Evolutionary conservation across 208 protist genomes (phyloP), one percentile per base, ranked within the genome.

Genomic region (Acanthamoeba healyi): DNA sequence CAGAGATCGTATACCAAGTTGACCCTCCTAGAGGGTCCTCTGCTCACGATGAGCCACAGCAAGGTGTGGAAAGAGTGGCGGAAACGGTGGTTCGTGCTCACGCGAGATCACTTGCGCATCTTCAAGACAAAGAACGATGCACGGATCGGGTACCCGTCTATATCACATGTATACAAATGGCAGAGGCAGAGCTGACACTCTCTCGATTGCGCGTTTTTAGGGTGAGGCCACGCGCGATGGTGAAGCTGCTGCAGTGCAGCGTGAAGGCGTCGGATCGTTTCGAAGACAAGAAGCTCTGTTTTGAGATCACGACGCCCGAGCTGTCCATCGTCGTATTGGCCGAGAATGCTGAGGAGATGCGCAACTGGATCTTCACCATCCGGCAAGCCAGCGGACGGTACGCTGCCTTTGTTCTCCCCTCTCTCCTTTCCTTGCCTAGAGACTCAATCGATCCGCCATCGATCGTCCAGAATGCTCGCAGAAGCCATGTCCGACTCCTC

Each of bases 41-140:
- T 84, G 26, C 42, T 84, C 15, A 84, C 74, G 42, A 84, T 84
- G 74, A 84, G 74, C 44, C 74, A 84, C 74, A 58, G 42, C 44
- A 84, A 84, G 42, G 74, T 84, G 44, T 84, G 74, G 74, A 84
- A 84, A 29, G 74, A 84, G 44, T 84, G 74, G 74, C 74, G 74
- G 26, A 84, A 84, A 44, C 74, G 74, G 29, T 84, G 74, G 74
- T 84, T 84, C 29, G 74, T 84, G 44, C 44, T 84, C n/a, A 36
- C 19, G 24, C 19, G 32, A 7, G 74, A 84, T 9, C 42, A 84
- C 42, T 24, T 84, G 4, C 42, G 38, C 24, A 36, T 84, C 74
- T 84, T 40, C 74, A 84, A 84, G 32, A 36, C 74, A 4, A 84
- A 84, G 44, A n/a, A 84, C 40, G 74, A 84, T 4, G 19, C 74